Evolutionary conservation across 2,329 filamentous ascomycete genomes (phyloP).

Genomic region (Chalara sp.): DNA sequence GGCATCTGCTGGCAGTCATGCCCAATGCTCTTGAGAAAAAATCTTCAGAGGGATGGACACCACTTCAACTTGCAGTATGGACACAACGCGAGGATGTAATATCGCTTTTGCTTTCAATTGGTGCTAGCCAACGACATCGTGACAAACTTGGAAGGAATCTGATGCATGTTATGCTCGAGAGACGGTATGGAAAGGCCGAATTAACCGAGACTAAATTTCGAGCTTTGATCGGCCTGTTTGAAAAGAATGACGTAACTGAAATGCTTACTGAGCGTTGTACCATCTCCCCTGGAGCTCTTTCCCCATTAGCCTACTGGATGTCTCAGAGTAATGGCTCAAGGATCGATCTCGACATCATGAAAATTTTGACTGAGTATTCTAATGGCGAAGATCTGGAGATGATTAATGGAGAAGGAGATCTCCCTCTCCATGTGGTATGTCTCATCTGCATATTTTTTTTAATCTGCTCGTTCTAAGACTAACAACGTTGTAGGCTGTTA

Average conservation of each 20-base stretch:
- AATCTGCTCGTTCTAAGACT: conserved; percentile 47
- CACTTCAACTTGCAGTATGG: conserved; percentile 42
- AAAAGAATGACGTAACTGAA: conserved; percentile 45
- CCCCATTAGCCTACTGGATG: conserved; percentile 59
- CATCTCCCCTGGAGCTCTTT: conserved; percentile 44
- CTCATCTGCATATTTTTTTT: conserved; percentile 11
- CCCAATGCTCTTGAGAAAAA: too few species aligned
- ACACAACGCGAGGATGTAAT: conserved; percentile 46
- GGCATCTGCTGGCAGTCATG: too few species aligned
- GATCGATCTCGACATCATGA: conserved; percentile 35
- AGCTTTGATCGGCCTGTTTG: conserved; percentile 50
- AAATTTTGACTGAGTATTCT: conserved; percentile 47
- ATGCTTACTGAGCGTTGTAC: conserved; percentile 54
- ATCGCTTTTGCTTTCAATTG: conserved; percentile 56
- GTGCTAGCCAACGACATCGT: conserved; percentile 61
- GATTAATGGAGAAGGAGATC: conserved; percentile 59
- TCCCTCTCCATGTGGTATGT: conserved; percentile 54
- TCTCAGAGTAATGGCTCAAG: conserved; percentile 7
- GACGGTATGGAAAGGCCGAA: neutral
- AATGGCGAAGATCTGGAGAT: conserved; percentile 48
- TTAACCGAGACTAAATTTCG: conserved; percentile 29
- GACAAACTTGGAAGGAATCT: conserved; percentile 60
- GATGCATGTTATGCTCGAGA: conserved; percentile 49
- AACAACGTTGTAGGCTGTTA: conserved; percentile 59
- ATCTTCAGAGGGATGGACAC: too few species aligned